Conservation (phyloP, 495 filamentous ascomycete species). For the Cladorrhinum samala region DNA sequence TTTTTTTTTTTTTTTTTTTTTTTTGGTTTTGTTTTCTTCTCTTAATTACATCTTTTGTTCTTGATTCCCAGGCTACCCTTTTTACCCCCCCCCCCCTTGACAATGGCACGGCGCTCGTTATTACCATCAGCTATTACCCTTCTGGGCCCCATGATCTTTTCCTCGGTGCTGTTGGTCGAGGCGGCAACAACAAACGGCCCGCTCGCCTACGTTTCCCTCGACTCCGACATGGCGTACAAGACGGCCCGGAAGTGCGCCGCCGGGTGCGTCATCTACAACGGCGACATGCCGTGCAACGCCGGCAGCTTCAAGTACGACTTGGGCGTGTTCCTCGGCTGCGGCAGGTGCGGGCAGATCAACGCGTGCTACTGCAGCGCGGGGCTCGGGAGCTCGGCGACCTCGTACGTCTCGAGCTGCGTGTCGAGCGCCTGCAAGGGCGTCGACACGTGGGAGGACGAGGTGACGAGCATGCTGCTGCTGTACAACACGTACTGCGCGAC, state of each 20-base stretch:
- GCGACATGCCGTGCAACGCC: background rate
- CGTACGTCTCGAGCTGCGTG: constrained; percentile 6
- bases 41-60: background rate
- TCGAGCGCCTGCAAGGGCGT: background rate
- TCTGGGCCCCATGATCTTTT: too few species aligned
- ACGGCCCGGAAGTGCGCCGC: constrained; percentile 5
- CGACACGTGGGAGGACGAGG: constrained; percentile 7
- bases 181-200: background rate
- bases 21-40: background rate
- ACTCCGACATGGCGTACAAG: background rate
- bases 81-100: background rate
- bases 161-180: background rate
- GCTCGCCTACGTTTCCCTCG: background rate
- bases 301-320: constrained; percentile 4
- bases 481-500: constrained; percentile 14
- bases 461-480: constrained; percentile 5
- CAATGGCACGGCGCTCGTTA: background rate
- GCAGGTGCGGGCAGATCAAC: constrained; percentile 5
- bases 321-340: constrained; percentile 7
- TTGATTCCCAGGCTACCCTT: background rate
- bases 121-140: background rate
- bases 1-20: background rate
- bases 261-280: constrained; percentile 12
- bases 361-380: constrained; percentile 9
- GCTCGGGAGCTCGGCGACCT: constrained; percentile 6